phyloP scores from a whole-genome alignment of 202 grass and related monocot species.

The Miscanthus sacchariflorus region DNA sequence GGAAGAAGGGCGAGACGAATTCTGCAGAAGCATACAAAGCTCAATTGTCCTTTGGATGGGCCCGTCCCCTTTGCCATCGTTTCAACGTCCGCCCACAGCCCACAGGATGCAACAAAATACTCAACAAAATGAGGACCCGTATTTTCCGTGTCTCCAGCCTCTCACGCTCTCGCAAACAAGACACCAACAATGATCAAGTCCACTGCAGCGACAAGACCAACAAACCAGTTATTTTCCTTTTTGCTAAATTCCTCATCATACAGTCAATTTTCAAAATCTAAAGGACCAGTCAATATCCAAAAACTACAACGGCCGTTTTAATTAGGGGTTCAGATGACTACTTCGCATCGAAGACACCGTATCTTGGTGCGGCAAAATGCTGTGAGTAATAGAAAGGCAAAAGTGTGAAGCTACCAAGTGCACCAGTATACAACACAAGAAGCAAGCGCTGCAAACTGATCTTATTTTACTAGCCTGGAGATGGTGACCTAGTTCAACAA shows the following conservation, averaged over 20 bases:
- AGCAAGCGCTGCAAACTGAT: background rate
- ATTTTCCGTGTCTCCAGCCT: background rate
- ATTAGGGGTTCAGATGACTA: background rate
- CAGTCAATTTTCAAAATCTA: background rate
- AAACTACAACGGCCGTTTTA: background rate
- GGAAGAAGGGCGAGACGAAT: slow-evolving; percentile 28
- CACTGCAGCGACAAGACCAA: background rate
- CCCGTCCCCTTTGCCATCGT: background rate
- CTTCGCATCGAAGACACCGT: background rate
- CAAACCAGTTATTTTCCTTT: background rate
- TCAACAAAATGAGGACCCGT: background rate
- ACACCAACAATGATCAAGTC: slow-evolving; percentile 9
- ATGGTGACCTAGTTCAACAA: background rate
- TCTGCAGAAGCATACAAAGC: slow-evolving; percentile 31
- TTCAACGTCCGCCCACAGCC: slow-evolving; percentile 14
- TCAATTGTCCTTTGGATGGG: background rate
- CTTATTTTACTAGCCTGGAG: slow-evolving; percentile 46
- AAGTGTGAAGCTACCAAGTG: slow-evolving; percentile 34
- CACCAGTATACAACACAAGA: slow-evolving; percentile 6
- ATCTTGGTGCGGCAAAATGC: background rate
- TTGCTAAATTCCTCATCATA: background rate
- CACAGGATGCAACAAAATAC: background rate
- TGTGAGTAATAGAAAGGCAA: background rate
- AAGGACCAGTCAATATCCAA: background rate
- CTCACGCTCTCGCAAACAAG: background rate